Percentiles rank a stretch among this genome's conserved stretches.
These are phyloP conservation scores for Beta corolliflora DNA, from an alignment of 179 eudicot species.

Conservation along the genomic window DNA sequence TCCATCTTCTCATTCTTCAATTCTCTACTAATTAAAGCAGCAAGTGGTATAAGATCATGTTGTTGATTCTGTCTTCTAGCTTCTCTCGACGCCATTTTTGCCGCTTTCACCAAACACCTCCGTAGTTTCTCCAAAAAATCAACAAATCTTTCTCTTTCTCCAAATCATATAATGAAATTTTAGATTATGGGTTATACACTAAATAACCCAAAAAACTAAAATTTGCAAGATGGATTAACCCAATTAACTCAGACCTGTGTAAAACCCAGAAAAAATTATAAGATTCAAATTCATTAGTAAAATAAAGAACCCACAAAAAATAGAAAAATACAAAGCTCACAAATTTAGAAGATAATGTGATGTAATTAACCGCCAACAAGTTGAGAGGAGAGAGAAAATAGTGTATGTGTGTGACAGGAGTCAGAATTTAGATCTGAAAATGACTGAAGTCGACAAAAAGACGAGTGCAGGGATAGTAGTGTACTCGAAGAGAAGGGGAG, in stretches of 20 bases:
- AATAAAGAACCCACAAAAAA: background rate
- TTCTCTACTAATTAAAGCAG: constrained; percentile 71
- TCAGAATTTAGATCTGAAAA: constrained; percentile 30
- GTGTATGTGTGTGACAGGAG: background rate
- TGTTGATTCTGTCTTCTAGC: constrained; percentile 49
- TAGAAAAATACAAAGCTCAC: background rate
- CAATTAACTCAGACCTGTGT: background rate
- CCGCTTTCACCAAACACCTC: background rate
- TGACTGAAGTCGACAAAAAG: constrained; percentile 28
- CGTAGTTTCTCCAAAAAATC: constrained; percentile 4
- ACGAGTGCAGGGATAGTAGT: constrained; percentile 22
- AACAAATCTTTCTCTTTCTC: constrained; percentile 2
- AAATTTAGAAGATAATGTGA: constrained; percentile 22
- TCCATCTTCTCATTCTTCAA: constrained; percentile 79
- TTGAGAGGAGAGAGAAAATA: background rate
- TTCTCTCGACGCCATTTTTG: constrained; percentile 3
- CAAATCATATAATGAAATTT: constrained; percentile 3
- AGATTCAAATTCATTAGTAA: background rate
- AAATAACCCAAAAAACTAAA: background rate
- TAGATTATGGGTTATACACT: background rate
- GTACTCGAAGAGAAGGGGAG: background rate
- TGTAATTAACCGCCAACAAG: constrained; percentile 23
- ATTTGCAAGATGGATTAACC: no score
- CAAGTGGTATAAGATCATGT: constrained; percentile 71
- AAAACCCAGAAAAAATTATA: background rate